Conservation (phyloP, 2,329 filamentous ascomycete species). For the Amylocarpus encephaloides region DNA sequence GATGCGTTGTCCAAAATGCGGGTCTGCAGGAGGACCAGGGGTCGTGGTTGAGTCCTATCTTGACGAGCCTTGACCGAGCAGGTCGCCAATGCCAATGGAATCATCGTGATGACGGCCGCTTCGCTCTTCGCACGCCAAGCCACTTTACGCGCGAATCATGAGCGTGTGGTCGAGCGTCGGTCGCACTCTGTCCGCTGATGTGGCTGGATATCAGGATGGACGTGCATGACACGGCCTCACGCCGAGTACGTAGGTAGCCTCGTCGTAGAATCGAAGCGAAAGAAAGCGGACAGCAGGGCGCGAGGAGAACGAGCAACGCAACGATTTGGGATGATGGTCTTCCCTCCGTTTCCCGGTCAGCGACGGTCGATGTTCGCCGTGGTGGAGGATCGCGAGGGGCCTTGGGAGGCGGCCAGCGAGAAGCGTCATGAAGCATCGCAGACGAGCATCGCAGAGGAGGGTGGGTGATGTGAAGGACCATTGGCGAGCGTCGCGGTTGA, state of each 20-base stretch:
- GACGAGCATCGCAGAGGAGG: no score
- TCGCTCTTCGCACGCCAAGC: constrained; percentile 15
- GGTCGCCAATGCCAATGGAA: neutral
- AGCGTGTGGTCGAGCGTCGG: constrained; percentile 1
- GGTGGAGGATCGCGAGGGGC: neutral
- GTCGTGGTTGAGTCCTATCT: constrained; percentile 10
- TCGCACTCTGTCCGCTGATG: constrained; percentile 4
- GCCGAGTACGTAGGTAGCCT: constrained; percentile 11
- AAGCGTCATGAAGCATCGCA: no score
- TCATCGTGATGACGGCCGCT: constrained; percentile 15
- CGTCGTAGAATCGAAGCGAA: neutral
- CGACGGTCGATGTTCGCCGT: neutral
- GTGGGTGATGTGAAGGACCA: neutral
- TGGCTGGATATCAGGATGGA: constrained; percentile 7
- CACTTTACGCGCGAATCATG: constrained; percentile 15
- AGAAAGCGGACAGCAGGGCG: neutral
- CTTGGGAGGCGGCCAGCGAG: neutral
- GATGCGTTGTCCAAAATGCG: constrained; percentile 27
- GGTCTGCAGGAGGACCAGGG: constrained; percentile 9
- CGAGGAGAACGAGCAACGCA: neutral
- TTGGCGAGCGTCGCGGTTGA: constrained; percentile 2
- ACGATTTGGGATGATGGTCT: neutral
- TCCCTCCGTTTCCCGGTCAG: no score
- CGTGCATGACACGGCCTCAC: constrained; percentile 4
- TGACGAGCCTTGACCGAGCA: neutral